Conservation (phyloP, 139 green algal species). For the Pycnococcus provasolii region DNA sequence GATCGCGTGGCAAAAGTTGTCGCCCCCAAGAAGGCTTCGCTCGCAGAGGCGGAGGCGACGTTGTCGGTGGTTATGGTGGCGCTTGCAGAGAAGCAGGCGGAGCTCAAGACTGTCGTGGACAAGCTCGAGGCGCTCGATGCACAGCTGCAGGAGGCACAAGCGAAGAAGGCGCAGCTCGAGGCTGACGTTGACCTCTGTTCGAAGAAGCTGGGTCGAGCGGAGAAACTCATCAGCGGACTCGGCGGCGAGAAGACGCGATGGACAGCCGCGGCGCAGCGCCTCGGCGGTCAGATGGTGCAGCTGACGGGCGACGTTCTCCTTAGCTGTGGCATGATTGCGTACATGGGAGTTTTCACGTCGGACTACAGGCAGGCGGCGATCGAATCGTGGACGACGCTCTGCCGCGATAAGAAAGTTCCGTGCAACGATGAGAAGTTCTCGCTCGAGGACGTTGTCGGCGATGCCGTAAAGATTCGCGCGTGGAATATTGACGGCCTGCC, state of each 20-base stretch:
- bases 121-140: constrained; percentile 46
- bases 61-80: constrained; percentile 43
- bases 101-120: constrained; percentile 48
- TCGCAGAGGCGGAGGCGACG: constrained; percentile 42
- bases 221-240: constrained; percentile 51
- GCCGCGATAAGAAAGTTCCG: constrained; percentile 35
- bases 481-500: constrained; percentile 61
- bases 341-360: constrained; percentile 54
- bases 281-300: constrained; percentile 31
- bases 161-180: constrained; percentile 43
- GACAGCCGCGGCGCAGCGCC: constrained; percentile 38
- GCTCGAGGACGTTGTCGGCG: constrained; percentile 34
- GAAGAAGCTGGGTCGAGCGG: constrained; percentile 56
- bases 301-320: constrained; percentile 58
- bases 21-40: constrained; percentile 38
- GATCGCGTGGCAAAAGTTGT: constrained; percentile 47
- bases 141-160: constrained; percentile 38
- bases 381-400: constrained; percentile 36
- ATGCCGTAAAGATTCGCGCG: constrained; percentile 45
- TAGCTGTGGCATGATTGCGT: constrained; percentile 43
- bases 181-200: constrained; percentile 47
- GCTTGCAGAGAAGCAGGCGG: constrained; percentile 52
- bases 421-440: constrained; percentile 36
- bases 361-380: constrained; percentile 32
- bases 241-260: constrained; percentile 46